Evolutionary conservation across 228 moss, liverwort and hornwort species (phyloP), one percentile per base, ranked within the genome.

Genomic region (Sphagnum magellanicum): DNA sequence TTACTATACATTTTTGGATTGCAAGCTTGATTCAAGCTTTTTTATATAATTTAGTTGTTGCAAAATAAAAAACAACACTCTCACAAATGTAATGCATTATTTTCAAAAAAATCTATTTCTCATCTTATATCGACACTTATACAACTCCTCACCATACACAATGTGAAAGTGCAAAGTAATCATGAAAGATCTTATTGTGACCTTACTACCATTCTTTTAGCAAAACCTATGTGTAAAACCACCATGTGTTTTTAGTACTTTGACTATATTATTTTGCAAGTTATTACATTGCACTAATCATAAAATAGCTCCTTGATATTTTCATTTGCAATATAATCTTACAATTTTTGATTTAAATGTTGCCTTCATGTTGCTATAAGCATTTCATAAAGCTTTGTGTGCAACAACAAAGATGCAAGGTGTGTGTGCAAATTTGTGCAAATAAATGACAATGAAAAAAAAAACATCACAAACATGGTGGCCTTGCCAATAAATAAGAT

Each of bases 51-150:
- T 68, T 48, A 49, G n/a, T 49, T 68, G 9, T 49, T 50, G 68
- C 8, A 58, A 3, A 52, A 68, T 3, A 74, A 50, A 67, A 74
- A 15, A 46, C 7, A 67, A 67, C 74, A 4, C 52, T 48, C 11
- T 16, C 68, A 60, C 59, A 68, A n/a, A 68, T 66, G 6, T 8
- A 9, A 61, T 50, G 58, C 50, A 74, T 50, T 6, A 74, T 51
- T 51, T 49, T 74, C 4, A 57, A 9, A 52, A 68, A 68, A 68
- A 48, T 7, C 58, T 10, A 13, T 47, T 61, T 5, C 16, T 67
- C 66, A 76, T 71, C 50, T 51, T 16, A 13, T 50, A 71, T 13
- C 58, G 9, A 6, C 66, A 11, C 4, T 50, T 15, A 8, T 71
- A 76, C 6, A 48, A 49, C 17, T 10, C 13, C 6, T 32, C 58